A percentile compares a stretch with the other conserved stretches of the same genome.
These are phyloP conservation scores for Auxenochlorella protothecoides DNA, from an alignment of 139 green algal species.

Conservation along the genomic window DNA sequence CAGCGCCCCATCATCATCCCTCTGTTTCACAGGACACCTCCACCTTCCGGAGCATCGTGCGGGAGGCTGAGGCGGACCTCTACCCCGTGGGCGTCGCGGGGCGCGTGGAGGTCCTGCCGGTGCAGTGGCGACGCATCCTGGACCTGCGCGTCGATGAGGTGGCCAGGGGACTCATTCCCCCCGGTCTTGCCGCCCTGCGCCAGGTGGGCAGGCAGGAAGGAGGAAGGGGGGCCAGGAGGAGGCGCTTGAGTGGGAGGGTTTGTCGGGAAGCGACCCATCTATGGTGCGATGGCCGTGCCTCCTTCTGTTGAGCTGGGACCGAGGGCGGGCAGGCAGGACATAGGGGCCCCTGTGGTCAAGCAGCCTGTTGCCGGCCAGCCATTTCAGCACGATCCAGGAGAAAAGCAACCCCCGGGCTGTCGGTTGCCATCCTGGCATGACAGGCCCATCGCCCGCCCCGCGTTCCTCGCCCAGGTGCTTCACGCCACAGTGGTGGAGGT, in stretches of 20 bases:
- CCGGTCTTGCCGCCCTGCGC: conserved; percentile 35
- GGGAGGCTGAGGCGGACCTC: conserved; percentile 5
- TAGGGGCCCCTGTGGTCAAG: no score
- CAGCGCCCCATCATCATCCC: not conserved
- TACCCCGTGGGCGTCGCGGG: conserved; percentile 1
- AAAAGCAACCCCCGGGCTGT: no score
- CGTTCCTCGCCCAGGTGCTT: conserved; percentile 21
- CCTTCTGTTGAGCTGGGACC: no score
- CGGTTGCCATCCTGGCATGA: not conserved
- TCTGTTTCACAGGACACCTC: conserved; percentile 7
- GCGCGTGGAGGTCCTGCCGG: conserved; percentile 44
- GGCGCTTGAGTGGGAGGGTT: not conserved
- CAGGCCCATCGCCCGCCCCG: no score
- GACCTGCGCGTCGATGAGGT: conserved; percentile 45
- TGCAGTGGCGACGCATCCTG: conserved; percentile 64
- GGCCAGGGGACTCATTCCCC: conserved; percentile 39
- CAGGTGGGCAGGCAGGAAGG: conserved; percentile 2
- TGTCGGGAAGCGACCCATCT: conserved; percentile 7
- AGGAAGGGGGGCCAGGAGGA: no score
- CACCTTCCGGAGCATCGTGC: conserved; percentile 10
- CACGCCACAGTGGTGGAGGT: conserved; percentile 63
- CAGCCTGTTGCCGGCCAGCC: no score
- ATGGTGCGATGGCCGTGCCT: not conserved
- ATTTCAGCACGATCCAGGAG: no score
- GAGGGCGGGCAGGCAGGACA: no score